Evolutionary conservation across 2,329 filamentous ascomycete genomes (phyloP).

Genomic region (Scolecobasidium constrictum): DNA sequence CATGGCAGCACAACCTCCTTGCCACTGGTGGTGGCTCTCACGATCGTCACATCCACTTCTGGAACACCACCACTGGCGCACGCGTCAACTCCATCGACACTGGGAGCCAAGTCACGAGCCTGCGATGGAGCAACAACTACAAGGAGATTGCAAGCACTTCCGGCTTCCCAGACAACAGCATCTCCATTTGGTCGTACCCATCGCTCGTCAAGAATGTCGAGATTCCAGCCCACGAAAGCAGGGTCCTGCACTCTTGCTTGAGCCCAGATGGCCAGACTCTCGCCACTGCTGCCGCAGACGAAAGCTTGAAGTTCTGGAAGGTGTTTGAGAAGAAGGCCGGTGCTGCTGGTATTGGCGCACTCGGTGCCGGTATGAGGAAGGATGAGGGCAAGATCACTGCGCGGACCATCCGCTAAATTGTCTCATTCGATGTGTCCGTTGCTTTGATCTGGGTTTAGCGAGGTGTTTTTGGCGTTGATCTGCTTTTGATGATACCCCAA

Average conservation of each 20-base stretch:
- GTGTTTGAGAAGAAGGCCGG: slow-evolving; percentile 94
- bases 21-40: slow-evolving; percentile 94
- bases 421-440: no score
- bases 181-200: slow-evolving; percentile 99
- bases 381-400: slow-evolving; percentile 8
- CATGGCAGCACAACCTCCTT: slow-evolving; percentile 95
- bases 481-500: not conserved
- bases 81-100: slow-evolving; percentile 99
- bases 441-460: not conserved
- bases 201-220: slow-evolving; percentile 94
- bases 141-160: slow-evolving; percentile 96
- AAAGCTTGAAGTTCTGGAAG: slow-evolving; percentile 99
- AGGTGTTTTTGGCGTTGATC: not conserved
- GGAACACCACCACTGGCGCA: slow-evolving; percentile 96
- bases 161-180: slow-evolving; percentile 97
- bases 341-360: slow-evolving; percentile 20
- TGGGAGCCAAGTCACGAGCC: slow-evolving; percentile 89
- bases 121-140: slow-evolving; percentile 94
- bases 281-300: slow-evolving; percentile 88
- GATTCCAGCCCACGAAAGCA: slow-evolving; percentile 93
- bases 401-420: slow-evolving; percentile 22
- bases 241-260: slow-evolving; percentile 91
- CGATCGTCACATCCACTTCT: slow-evolving; percentile 98
- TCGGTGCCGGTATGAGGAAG: slow-evolving; percentile 4
- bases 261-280: slow-evolving; percentile 98